Conservation (phyloP, 2,329 filamentous ascomycete genomes). For the Scedosporium boydii region DNA sequence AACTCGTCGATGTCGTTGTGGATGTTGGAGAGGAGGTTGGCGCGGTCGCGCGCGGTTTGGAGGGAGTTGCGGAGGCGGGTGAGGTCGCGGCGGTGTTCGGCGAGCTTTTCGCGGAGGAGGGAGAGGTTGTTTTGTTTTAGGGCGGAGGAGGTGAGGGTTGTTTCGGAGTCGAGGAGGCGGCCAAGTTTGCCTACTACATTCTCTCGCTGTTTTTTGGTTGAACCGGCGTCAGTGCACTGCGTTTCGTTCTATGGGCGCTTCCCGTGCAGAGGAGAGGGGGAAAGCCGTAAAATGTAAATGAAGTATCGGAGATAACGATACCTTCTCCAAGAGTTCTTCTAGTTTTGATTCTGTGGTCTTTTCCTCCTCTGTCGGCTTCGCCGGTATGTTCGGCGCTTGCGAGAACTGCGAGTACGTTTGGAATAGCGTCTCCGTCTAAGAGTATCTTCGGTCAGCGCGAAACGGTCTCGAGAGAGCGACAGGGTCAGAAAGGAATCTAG, state of each 20-base stretch:
- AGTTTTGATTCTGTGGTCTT: constrained; percentile 68
- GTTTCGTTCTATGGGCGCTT: background rate
- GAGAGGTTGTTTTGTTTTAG: constrained; percentile 96
- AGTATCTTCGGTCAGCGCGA: background rate
- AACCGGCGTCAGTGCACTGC: background rate
- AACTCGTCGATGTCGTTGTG: constrained; percentile 88
- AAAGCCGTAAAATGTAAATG: constrained; percentile 10
- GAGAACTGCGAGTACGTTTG: constrained; percentile 89
- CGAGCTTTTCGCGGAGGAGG: constrained; percentile 81
- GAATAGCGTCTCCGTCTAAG: constrained; percentile 72
- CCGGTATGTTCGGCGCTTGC: constrained; percentile 65
- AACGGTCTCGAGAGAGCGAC: background rate
- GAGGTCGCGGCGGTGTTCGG: constrained; percentile 78
- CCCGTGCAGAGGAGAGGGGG: background rate
- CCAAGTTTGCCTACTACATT: constrained; percentile 70
- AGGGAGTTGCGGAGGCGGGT: constrained; percentile 64
- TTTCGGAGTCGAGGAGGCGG: constrained; percentile 88
- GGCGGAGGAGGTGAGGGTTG: constrained; percentile 74
- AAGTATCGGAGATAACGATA: constrained; percentile 23
- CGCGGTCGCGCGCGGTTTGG: constrained; percentile 69
- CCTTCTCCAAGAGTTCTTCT: constrained; percentile 75
- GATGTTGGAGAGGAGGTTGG: constrained; percentile 84
- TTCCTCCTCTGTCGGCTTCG: constrained; percentile 81
- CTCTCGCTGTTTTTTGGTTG: constrained; percentile 57
- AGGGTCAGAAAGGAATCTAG: background rate